Conservation (phyloP, 2,329 filamentous ascomycete species). For the Metarhizium anisopliae region DNA sequence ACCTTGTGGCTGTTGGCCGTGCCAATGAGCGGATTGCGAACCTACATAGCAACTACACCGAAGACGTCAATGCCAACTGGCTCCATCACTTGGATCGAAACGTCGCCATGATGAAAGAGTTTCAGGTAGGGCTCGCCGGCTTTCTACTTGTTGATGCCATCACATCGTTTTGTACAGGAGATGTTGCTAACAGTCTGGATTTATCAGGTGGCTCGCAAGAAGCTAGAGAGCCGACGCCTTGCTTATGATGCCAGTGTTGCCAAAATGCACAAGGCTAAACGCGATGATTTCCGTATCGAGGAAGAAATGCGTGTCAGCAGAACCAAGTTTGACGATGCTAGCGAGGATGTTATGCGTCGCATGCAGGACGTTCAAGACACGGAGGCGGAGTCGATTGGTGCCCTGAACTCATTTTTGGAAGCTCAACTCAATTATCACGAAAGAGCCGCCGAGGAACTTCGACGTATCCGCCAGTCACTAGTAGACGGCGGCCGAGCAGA, state of each 20-base stretch:
- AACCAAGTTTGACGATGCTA: slow-evolving; percentile 92
- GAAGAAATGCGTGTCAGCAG: slow-evolving; percentile 87
- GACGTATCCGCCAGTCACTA: slow-evolving; percentile 41
- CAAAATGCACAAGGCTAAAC: slow-evolving; percentile 90
- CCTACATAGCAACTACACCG: slow-evolving; percentile 75
- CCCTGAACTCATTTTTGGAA: slow-evolving; percentile 75
- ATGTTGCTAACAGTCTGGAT: background rate
- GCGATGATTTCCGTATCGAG: slow-evolving; percentile 86
- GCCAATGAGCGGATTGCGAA: slow-evolving; percentile 82
- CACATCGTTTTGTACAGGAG: background rate
- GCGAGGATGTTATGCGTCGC: slow-evolving; percentile 79
- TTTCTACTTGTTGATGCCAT: background rate
- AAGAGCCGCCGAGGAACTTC: slow-evolving; percentile 75
- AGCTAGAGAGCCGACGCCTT: slow-evolving; percentile 80
- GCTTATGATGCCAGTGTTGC: slow-evolving; percentile 83
- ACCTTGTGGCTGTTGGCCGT: slow-evolving; percentile 68
- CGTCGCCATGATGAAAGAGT: slow-evolving; percentile 93
- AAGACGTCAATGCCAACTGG: slow-evolving; percentile 73
- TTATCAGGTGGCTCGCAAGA: slow-evolving; percentile 65
- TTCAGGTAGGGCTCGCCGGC: slow-evolving; percentile 55
- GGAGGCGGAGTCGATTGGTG: slow-evolving; percentile 72
- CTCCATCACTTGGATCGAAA: slow-evolving; percentile 86
- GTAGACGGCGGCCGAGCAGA: slow-evolving; percentile 14
- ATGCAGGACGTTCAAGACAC: slow-evolving; percentile 97
- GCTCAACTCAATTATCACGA: slow-evolving; percentile 88